These are phyloP conservation scores for Haberlea rhodopensis DNA, from an alignment of 257 asterid species.

Conservation along the genomic window DNA sequence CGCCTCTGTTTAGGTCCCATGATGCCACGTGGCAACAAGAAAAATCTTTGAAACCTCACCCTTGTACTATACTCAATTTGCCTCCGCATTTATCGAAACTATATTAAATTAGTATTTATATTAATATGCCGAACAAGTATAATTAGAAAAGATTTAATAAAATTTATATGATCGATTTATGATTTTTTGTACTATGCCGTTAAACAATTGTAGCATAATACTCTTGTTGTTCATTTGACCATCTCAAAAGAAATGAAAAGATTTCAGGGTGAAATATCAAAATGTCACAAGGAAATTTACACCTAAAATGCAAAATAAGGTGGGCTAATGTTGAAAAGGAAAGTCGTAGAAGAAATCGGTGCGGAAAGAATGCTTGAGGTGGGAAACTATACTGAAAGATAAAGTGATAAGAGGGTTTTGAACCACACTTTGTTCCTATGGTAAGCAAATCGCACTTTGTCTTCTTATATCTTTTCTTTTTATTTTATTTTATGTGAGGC, in stretches of 20 bases:
- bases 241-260: no score
- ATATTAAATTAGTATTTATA: no score
- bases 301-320: not conserved
- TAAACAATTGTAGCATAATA: no score
- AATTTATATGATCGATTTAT: no score
- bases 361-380: conserved; percentile 23
- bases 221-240: no score
- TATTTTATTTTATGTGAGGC: not conserved
- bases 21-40: not conserved
- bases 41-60: not conserved
- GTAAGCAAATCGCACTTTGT: conserved; percentile 48
- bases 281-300: no score
- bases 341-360: conserved; percentile 10
- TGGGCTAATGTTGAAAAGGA: not conserved
- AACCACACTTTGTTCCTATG: conserved; percentile 56
- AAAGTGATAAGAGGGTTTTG: conserved; percentile 60
- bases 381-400: conserved; percentile 47
- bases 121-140: no score
- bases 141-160: no score
- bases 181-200: no score
- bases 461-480: no score
- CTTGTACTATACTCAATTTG: not conserved
- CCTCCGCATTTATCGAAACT: not conserved
- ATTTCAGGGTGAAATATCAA: no score
- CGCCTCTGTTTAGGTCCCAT: not conserved